These are phyloP conservation scores for Penicillium pancosmium DNA, from an alignment of 495 filamentous ascomycete species.

Conservation along the genomic window DNA sequence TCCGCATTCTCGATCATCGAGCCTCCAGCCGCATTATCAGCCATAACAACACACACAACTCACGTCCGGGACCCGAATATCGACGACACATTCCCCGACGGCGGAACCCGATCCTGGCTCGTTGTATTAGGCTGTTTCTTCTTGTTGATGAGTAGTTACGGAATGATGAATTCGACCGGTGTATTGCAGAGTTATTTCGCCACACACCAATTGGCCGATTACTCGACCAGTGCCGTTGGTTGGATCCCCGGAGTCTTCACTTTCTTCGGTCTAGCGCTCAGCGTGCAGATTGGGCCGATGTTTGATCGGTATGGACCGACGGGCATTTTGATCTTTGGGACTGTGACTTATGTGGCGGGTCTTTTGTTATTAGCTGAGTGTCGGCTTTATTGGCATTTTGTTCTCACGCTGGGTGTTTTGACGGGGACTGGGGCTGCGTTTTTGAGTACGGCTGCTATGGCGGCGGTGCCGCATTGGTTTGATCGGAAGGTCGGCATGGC, in stretches of 20 bases:
- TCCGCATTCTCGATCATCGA: constrained; percentile 29
- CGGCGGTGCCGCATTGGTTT: constrained; percentile 46
- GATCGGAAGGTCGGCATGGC: constrained; percentile 39
- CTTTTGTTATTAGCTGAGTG: constrained; percentile 57
- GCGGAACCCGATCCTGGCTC: constrained; percentile 61
- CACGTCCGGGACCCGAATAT: constrained; percentile 15
- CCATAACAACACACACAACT: constrained; percentile 26
- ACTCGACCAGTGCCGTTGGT: constrained; percentile 59
- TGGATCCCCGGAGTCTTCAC: constrained; percentile 68
- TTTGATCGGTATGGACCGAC: constrained; percentile 65
- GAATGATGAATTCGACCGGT: constrained; percentile 63
- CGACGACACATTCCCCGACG: constrained; percentile 58
- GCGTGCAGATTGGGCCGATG: constrained; percentile 65
- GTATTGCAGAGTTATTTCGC: constrained; percentile 66
- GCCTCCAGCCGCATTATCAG: constrained; percentile 22
- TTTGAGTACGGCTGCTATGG: constrained; percentile 54
- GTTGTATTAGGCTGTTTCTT: constrained; percentile 66
- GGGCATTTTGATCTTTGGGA: constrained; percentile 54
- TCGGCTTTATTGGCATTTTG: constrained; percentile 66
- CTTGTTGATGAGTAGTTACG: constrained; percentile 62
- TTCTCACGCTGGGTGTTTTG: constrained; percentile 62
- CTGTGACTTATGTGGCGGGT: constrained; percentile 50
- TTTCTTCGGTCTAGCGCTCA: constrained; percentile 62
- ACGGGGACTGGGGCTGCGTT: constrained; percentile 60
- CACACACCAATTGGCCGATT: constrained; percentile 57